These are phyloP conservation scores for Globisporangium cylindrosporum DNA, from an alignment of 352 stramenopile genomes.

Conservation along the genomic window DNA sequence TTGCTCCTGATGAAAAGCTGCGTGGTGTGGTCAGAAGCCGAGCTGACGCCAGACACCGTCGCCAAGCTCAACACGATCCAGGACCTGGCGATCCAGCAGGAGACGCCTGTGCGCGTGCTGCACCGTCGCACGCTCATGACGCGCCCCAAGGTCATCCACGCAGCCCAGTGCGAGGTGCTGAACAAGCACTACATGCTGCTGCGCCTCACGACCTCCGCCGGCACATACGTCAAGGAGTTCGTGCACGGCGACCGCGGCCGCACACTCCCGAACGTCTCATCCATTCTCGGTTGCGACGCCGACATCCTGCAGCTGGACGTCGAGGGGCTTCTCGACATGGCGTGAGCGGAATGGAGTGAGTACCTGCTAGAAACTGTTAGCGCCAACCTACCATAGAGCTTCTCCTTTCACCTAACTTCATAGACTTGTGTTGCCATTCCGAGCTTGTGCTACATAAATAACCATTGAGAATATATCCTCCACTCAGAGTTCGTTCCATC, in stretches of 20 bases:
- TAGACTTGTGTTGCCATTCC: not conserved
- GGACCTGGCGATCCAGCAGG: slow-evolving; percentile 92
- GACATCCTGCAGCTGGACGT: slow-evolving; percentile 99
- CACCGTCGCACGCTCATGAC: slow-evolving; percentile 95
- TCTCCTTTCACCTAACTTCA: not conserved
- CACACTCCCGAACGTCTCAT: slow-evolving; percentile 94
- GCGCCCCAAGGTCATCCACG: slow-evolving; percentile 89
- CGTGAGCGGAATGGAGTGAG: slow-evolving; percentile 19
- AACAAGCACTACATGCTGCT: slow-evolving; percentile 98
- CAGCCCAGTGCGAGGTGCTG: slow-evolving; percentile 82
- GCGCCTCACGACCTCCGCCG: slow-evolving; percentile 92
- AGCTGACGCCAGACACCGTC: slow-evolving; percentile 51
- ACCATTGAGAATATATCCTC: not conserved
- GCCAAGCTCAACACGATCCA: slow-evolving; percentile 77
- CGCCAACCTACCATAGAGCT: not conserved
- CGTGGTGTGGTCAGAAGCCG: slow-evolving; percentile 69
- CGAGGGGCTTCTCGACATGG: slow-evolving; percentile 79
- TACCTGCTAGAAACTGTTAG: not conserved
- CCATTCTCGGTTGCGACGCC: slow-evolving; percentile 86
- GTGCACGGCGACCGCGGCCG: slow-evolving; percentile 97
- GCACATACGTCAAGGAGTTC: slow-evolving; percentile 99
- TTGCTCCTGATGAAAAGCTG: slow-evolving; percentile 36
- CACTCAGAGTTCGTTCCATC: not conserved
- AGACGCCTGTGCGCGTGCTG: slow-evolving; percentile 97
- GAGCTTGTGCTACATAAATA: not conserved